These are phyloP conservation scores for Blyttiomyces sp. DNA, from an alignment of 371 early-diverging fungal genomes.

Conservation along the genomic window DNA sequence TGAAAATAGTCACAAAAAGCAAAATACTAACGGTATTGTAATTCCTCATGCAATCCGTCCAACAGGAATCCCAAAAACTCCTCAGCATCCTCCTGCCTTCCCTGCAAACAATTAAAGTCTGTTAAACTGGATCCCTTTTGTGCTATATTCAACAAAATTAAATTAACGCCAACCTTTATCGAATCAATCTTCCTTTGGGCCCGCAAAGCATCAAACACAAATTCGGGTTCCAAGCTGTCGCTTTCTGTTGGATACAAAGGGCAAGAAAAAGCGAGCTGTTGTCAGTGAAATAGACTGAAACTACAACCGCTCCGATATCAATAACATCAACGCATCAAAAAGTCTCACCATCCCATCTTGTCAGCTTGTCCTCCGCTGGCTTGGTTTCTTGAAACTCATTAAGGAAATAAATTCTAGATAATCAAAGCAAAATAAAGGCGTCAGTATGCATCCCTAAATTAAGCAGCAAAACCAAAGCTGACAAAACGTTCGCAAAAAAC, in stretches of 20 bases:
- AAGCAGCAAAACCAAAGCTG: not conserved
- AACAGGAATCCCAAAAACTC: conserved; percentile 91
- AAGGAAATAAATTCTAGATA: conserved; percentile 66
- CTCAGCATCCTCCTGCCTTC: conserved; percentile 96
- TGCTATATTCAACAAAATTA: not conserved
- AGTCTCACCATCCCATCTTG: not conserved
- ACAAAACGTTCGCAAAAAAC: conserved; percentile 1
- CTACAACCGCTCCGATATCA: not conserved
- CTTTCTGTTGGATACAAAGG: conserved; percentile 5
- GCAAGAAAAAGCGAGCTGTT: not conserved
- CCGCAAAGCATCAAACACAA: conserved; percentile 86
- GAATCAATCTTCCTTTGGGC: conserved; percentile 76
- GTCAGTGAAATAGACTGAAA: not conserved
- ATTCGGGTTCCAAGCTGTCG: conserved; percentile 82
- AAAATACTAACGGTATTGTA: conserved; percentile 52
- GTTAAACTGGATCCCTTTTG: not conserved
- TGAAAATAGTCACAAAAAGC: not conserved
- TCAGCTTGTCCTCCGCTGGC: conserved; percentile 6
- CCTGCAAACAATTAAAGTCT: conserved; percentile 39
- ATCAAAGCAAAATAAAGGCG: not conserved
- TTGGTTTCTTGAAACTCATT: conserved; percentile 65
- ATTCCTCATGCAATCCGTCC: conserved; percentile 93
- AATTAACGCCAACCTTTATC: conserved; percentile 46
- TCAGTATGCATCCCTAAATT: not conserved
- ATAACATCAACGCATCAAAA: not conserved